These are phyloP conservation scores for Verticillium nubilum DNA, from an alignment of 2,329 filamentous ascomycete species.

Conservation along the genomic window DNA sequence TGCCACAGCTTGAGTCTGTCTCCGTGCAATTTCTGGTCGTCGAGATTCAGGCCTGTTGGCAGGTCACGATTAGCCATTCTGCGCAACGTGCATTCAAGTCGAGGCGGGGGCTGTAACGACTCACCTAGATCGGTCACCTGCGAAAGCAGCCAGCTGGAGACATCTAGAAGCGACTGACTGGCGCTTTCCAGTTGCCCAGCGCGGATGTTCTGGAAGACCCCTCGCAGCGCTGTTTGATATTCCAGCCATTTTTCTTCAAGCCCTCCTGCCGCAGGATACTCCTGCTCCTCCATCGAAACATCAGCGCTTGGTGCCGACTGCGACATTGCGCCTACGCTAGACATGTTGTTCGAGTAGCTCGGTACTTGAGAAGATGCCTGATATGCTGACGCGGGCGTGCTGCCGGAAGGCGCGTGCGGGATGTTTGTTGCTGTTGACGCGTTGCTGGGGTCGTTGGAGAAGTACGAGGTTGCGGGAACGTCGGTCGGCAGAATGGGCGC, in stretches of 20 bases:
- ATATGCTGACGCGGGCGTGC: slow-evolving; percentile 55
- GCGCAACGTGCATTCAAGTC: slow-evolving; percentile 13
- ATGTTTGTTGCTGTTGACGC: slow-evolving; percentile 51
- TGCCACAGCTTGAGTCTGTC: slow-evolving; percentile 84
- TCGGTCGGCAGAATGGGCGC: slow-evolving; percentile 66
- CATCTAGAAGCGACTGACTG: slow-evolving; percentile 44
- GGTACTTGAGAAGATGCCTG: slow-evolving; percentile 55
- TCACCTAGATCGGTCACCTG: slow-evolving; percentile 51
- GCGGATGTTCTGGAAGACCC: slow-evolving; percentile 67
- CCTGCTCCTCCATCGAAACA: slow-evolving; percentile 51
- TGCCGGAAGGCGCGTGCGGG: slow-evolving; percentile 38
- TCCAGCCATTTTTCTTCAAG: slow-evolving; percentile 65
- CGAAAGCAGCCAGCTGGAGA: slow-evolving; percentile 51
- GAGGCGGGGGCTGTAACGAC: slow-evolving; percentile 16
- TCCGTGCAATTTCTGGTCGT: slow-evolving; percentile 69
- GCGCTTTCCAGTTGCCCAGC: slow-evolving; percentile 43
- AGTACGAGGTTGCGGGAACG: slow-evolving; percentile 70
- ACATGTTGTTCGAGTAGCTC: slow-evolving; percentile 35
- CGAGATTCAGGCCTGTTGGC: slow-evolving; percentile 68
- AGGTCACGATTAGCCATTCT: neutral
- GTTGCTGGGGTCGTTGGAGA: slow-evolving; percentile 60
- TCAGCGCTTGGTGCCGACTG: slow-evolving; percentile 31
- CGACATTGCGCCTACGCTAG: slow-evolving; percentile 40
- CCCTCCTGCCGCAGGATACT: slow-evolving; percentile 47
- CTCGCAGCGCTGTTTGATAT: slow-evolving; percentile 56